Base-by-base conservation (phyloP, 2,329 filamentous ascomycete species). In the Fusarium sp. region DNA sequence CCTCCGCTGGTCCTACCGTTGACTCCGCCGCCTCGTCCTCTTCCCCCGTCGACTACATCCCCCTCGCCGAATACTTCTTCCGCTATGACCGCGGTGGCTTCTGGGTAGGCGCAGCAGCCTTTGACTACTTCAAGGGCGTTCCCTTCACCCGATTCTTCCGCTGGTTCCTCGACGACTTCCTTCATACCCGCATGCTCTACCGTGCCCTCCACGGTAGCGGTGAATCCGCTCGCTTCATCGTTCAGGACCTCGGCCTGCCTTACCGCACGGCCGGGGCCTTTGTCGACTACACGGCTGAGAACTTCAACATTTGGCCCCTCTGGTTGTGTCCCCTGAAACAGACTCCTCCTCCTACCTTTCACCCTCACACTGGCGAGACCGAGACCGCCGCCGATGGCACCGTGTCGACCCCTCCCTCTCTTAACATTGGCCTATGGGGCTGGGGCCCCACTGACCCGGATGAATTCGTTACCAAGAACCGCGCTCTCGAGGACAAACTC, bases 381-480 rank as follows among this genome's bases (percentile, higher is more conserved):
- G 79, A 82, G 17, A 67, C 73, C 6, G 27, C 68, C 33, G 50
- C 69, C 33, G 75, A 72, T 58, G 71, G 74, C 45, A 68, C 75
- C 22, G 68, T 66, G 54, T 63, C 73, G 7, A 74, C 77, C 47
- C 74, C 77, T 60, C 79, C 82, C 69, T 88, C 90, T 82, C 86
- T 92, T 67, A 92, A 92, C 79, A 85, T 92, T 54, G 90, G 90
- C n/a, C 89, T 97, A 38, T 97, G 95, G 94, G 94, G 94, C 11
- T 93, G 91, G 81, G 94, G 93, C 9, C 90, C 92, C 2, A 80
- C 85, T 3, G 80, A 88, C 58, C 83, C 84, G 38, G 81, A 83
- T 1, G 86, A 87, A n/a, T 95, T 95, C 78, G 86, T 95, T 2
- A 80, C 83, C 43, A 89, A 90, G 75, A 97, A 97, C 82, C 89